Base-by-base conservation (phyloP, 1,284 basidiomycete species). In the Papiliotrema laurentii region DNA sequence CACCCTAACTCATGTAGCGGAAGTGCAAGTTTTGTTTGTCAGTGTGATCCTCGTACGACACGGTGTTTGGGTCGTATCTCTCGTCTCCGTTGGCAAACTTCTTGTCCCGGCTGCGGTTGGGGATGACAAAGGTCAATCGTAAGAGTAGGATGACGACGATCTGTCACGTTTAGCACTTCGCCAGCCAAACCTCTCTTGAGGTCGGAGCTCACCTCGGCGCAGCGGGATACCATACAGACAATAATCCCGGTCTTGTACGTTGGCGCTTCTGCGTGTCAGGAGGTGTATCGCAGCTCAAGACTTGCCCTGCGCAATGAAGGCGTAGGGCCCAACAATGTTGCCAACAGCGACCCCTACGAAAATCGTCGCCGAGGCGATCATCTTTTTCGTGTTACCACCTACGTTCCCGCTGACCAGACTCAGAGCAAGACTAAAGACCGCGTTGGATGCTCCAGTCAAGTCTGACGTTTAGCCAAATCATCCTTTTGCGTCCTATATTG, bases 351-450 rank as follows among this genome's bases (percentile, higher is more conserved):
- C 61, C 27, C 66, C 64, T 16, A 64, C 21, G 55, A 66, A 61
- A 36, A 59, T 56, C 16, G 59, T 41, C 14, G 55, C 58, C 4
- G 55, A 54, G 11, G 54, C 54, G 14, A 53, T n/a, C 42, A 58
- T 53, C 55, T 76, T 76, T 63, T 77, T 77, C 21, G 75, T 75
- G 40, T 68, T 68, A 5, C 76, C 76, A 26, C 70, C 75, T 11
- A 76, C 72, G 52, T 78, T 78, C 2, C 73, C 69, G 19, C 72
- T 68, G 9, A 78, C 60, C 14, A 77, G 66, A 0, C 73, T 74
- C 2, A 76, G 61, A 9, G 70, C 71, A 28, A 77, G 55, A 3
- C 75, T 73, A 53, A 76, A 76, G 3, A 71, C 67, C 5, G 74
- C 71, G 50, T 76, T 74, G 24, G 65, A 71, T 3, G 73, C 68